Base-by-base conservation (phyloP, 139 green algal species). In the Chlamydomonas asymmetrica region DNA sequence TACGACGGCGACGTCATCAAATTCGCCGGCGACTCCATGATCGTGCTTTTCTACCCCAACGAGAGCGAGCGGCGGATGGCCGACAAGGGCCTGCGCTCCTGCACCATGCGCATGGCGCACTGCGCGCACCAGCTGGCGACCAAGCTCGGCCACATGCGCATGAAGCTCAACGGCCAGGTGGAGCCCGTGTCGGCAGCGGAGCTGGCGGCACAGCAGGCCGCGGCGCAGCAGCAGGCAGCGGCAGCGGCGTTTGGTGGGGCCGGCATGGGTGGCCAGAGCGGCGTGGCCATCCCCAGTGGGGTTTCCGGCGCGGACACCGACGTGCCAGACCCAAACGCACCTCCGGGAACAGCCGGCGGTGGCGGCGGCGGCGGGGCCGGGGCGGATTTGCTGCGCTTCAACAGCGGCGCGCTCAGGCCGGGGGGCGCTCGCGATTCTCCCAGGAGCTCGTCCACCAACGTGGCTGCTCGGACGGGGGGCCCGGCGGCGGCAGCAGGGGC, bases 21-120 rank as follows among this genome's bases (percentile, higher is more conserved):
- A 73, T 97, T 97, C 86, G 92, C 92, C 9, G 92, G 92, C 1
- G 92, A 97, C 84, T 87, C 84, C 27, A 93, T 97, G 86, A 94
- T 97, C 35, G 80, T 91, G 1, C 79, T 82, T 2, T 97, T 97
- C 75, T 76, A 67, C 67, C 85, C 89, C 16, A 78, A 62, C 52
- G 63, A 64, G 37, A 23, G 40, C 41, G 68, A 74, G 72, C 52
- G 57, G 20, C 54, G 56, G 31, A 38, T 69, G 3, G 41, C 75
- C 3, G 88, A 93, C 49, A 66, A 73, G 4, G 88, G 84, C 1
- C 74, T 93, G 34, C 56, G 61, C 6, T 67, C 76, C 3, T 82
- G 83, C 25, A 88, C 80, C 0, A 66, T 91, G 63, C 82, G 89
- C 34, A 82, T 77, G 27, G 65, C 84, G 57, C 45, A 80, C 22